A percentile compares a stretch with the other conserved stretches of the same genome.
Evolutionary conservation across 78 protist species (phyloP).

Genomic region (slime mould (Dictyostelium discoideum)): DNA sequence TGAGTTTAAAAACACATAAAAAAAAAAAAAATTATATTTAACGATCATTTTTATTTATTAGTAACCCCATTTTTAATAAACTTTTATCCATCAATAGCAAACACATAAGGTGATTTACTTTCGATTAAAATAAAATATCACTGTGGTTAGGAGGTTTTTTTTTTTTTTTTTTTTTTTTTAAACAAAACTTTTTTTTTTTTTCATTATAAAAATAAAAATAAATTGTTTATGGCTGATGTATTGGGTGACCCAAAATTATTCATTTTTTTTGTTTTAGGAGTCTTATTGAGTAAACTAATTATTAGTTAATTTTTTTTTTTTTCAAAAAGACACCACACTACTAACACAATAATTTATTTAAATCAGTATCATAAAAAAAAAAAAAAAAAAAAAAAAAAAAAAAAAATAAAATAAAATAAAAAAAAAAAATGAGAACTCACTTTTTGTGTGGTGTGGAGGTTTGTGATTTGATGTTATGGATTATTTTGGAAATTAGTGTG

Average conservation of each 20-base stretch:
- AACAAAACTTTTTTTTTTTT: neutral
- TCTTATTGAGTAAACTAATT: neutral
- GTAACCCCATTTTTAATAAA: neutral
- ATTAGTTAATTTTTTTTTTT: neutral
- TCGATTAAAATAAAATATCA: neutral
- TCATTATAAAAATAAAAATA: neutral
- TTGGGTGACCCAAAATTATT: neutral
- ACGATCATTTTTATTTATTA: neutral
- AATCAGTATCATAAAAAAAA: neutral
- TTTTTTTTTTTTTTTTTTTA: no score
- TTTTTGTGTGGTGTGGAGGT: neutral
- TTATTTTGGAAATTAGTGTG: neutral
- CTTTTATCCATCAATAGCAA: neutral
- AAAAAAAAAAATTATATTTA: neutral
- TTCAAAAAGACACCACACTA: neutral
- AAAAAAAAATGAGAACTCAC: neutral
- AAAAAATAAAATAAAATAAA: neutral
- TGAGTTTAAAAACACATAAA: no score
- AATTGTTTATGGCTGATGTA: neutral
- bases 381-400: neutral
- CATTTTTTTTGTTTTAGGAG: neutral
- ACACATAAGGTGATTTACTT: neutral
- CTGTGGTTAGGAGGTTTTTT: neutral
- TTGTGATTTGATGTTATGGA: neutral
- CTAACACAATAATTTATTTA: no score